Base-by-base conservation (phyloP, 345 rosid genomes). In the Melastoma malabathricum region DNA sequence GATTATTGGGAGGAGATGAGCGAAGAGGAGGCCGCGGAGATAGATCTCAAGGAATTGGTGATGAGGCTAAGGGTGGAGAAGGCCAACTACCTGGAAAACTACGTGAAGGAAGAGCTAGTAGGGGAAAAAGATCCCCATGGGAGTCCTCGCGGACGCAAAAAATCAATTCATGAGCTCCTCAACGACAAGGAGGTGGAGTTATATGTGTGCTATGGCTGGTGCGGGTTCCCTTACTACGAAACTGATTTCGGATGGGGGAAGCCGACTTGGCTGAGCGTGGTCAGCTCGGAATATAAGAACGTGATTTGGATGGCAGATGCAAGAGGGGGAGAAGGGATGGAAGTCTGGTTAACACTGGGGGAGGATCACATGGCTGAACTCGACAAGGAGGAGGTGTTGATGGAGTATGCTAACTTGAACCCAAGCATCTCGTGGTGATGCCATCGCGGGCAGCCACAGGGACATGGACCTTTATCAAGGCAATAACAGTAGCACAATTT, bases 241-340 rank as follows among this genome's bases (percentile, higher is more conserved):
- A 62, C 47, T 3, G 64, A 72, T 56, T 68, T 64, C 31, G 76
- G 70, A 13, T 72, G 76, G 72, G 70, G 73, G 20, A 68, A 43
- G 45, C 77, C 77, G 2, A 8, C 17, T 1, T 65, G 77, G 73
- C 51, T 58, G 39, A 57, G 60, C 19, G 23, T 43, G 13, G 48
- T 48, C 2, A 34, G 55, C 19, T 7, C 44, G 46, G 53, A 18
- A 3, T 46, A 58, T 5, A 58, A 59, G 17, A 63, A 59, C 18
- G 18, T 41, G 3, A 56, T 50, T 5, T 1, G 61, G 15, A 15
- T 68, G 44, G 41, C 52, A 55, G 70, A 63, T 16, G 18, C 62
- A 2, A 56, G 15, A 29, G 68, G 53, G 1, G 66, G 60, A 0
- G 47, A 50, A 6, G 68, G 66, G 19, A 57, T 68, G 39, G 77